Base-by-base conservation (phyloP, 371 early-diverging fungal species). In the Parasitella parasitica region DNA sequence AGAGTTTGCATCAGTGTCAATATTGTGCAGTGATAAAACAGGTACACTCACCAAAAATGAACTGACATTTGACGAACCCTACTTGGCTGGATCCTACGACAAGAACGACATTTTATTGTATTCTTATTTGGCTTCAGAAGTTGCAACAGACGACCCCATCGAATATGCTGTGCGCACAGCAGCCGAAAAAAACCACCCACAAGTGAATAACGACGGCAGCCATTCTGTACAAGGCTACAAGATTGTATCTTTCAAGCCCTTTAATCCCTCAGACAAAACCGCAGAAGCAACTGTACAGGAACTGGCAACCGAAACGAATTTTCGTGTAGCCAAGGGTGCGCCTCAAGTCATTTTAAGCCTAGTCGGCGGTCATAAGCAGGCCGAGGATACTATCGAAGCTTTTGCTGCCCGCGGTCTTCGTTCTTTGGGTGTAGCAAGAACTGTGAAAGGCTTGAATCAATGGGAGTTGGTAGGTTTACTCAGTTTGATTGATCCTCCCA, bases 11-110 rank as follows among this genome's bases (percentile, higher is more conserved):
- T 94, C 96, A 2, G 94, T 94, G 20, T 92, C 93, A 15, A 88
- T 94, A 36, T 88, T 97, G 48, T 97, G 96, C 78, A 93, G 94
- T 2, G 98, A 97, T 81, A 97, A 91, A 83, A 98, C 98, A 1
- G 98, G 98, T 30, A 98, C 98, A 20, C 78, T 98, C 54, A 98
- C 97, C 12, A 81, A 87, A 55, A 94, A 93, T 86, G 88, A 94
- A 77, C 85, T 97, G 52, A 86, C 93, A 12, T 95, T 95, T 72
- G 93, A 92, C 56, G 89, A 91, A 59, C 97, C 97, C 27, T 96
- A 88, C 81, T 82, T 96, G 35, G 66, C 87, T 68, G 80, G 81
- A 38, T 73, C 81, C 20, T 94, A 87, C 66, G 84, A 86, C 35
- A 84, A 88, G 32, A 85, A 94, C 53, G 96, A 96, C 54, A 84